Evolutionary conservation across 106 monocot species (phyloP).

Genomic region (Phalaenopsis aphrodite): DNA sequence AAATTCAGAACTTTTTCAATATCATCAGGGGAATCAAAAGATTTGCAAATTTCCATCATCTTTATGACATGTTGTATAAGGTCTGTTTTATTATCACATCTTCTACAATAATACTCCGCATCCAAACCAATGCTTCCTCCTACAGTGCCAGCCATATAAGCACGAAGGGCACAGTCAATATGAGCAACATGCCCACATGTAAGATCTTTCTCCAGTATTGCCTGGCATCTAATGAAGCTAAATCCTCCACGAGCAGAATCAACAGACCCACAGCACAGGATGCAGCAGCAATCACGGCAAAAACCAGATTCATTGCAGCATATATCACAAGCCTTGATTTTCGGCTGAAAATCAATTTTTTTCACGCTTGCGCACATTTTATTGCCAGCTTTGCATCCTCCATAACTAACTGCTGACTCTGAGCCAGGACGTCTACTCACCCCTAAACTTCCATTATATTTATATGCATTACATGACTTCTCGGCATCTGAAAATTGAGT

Average conservation of each 20-base stretch:
- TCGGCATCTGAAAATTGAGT: background rate
- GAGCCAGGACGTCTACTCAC: conserved; percentile 5
- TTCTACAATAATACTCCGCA: conserved; percentile 74
- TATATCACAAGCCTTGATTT: conserved; percentile 52
- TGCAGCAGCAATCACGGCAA: conserved; percentile 77
- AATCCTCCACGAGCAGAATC: conserved; percentile 44
- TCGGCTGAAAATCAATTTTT: conserved; percentile 4
- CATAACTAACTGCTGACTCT: conserved; percentile 8
- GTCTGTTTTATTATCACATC: conserved; percentile 73
- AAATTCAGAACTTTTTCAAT: conserved; percentile 39
- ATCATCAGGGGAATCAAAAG: conserved; percentile 38
- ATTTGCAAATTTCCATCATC: conserved; percentile 28
- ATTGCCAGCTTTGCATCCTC: conserved; percentile 64
- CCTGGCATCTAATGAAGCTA: conserved; percentile 60
- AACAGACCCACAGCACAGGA: conserved; percentile 49
- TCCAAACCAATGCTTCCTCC: conserved; percentile 67
- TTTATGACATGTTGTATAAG: conserved; percentile 43
- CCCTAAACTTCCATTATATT: conserved; percentile 5
- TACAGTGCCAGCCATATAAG: conserved; percentile 72
- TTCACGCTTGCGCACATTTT: conserved; percentile 30
- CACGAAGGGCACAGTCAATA: conserved; percentile 68
- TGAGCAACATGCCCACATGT: conserved; percentile 81
- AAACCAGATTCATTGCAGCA: conserved; percentile 65
- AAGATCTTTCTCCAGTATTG: conserved; percentile 26
- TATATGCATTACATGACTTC: background rate